Conservation (phyloP, 805 yeast genomes). For the Barnettozyma vustinii region DNA sequence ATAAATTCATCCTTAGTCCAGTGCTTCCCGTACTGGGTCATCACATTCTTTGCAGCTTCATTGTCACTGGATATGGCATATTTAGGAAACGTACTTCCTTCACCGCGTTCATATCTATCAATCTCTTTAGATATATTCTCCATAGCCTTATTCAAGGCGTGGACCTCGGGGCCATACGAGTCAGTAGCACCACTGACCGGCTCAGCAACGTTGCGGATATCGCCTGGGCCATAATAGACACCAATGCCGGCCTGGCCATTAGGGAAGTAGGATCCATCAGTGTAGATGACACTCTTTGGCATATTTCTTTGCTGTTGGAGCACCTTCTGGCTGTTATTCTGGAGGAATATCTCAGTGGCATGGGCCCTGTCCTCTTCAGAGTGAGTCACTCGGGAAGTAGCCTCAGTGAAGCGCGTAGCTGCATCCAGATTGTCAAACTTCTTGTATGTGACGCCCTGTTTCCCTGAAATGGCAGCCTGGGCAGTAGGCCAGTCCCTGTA, state of each 20-base stretch:
- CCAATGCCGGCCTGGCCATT: conserved; percentile 71
- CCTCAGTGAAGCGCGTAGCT: conserved; percentile 13
- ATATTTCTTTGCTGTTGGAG: conserved; percentile 9
- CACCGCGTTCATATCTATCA: conserved; percentile 14
- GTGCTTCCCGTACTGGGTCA: conserved; percentile 49
- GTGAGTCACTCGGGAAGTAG: not conserved
- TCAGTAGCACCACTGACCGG: conserved; percentile 54
- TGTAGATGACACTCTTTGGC: conserved; percentile 37
- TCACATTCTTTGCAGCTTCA: conserved; percentile 49
- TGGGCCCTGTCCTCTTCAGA: not conserved
- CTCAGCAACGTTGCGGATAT: conserved; percentile 48
- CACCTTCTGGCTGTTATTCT: not conserved
- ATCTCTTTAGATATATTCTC: conserved; percentile 32
- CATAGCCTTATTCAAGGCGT: conserved; percentile 59
- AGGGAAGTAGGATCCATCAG: conserved; percentile 64
- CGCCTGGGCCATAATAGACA: conserved; percentile 56
- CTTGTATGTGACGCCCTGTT: conserved; percentile 37
- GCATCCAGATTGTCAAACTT: conserved; percentile 29
- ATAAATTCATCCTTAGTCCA: conserved; percentile 60
- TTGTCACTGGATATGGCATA: conserved; percentile 66
- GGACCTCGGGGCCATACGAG: conserved; percentile 76
- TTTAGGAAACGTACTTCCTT: conserved; percentile 16
- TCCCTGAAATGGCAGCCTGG: conserved; percentile 24
- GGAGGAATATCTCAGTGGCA: conserved; percentile 2
- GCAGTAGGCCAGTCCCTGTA: conserved; percentile 31